phyloP scores from a whole-genome alignment of 164 flowering plant genomes.

The Macadamia tetraphylla region DNA sequence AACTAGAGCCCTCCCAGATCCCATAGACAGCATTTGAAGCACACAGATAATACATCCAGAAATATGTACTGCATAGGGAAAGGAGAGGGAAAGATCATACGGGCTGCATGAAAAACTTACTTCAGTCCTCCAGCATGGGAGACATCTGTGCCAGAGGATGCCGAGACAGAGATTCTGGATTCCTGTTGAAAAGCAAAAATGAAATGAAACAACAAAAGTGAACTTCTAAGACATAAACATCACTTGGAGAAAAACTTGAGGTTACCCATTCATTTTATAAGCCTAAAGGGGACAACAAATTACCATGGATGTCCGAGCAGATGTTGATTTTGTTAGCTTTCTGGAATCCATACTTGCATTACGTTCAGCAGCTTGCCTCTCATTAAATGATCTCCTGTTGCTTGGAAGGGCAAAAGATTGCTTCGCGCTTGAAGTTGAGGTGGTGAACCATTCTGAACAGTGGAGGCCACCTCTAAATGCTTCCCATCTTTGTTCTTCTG shows the following conservation, averaged over 20 bases:
- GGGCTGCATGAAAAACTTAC: constrained; percentile 38
- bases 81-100: neutral
- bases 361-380: constrained; percentile 21
- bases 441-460: constrained; percentile 36
- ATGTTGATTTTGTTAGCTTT: constrained; percentile 18
- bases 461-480: constrained; percentile 21
- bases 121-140: constrained; percentile 29
- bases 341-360: constrained; percentile 14
- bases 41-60: neutral
- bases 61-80: neutral
- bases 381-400: constrained; percentile 37
- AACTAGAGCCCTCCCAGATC: neutral
- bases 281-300: neutral
- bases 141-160: constrained; percentile 14
- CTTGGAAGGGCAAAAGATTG: constrained; percentile 13
- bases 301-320: constrained; percentile 19
- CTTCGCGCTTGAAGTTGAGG: constrained; percentile 20
- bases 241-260: neutral
- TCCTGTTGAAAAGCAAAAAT: constrained; percentile 29
- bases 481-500: constrained; percentile 44
- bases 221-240: neutral
- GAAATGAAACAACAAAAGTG: neutral
- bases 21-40: neutral
- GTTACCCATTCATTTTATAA: neutral
- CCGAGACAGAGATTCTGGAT: constrained; percentile 37